Conservation (phyloP, 441 rosid species). For the Euphorbia schlechtendalii region DNA sequence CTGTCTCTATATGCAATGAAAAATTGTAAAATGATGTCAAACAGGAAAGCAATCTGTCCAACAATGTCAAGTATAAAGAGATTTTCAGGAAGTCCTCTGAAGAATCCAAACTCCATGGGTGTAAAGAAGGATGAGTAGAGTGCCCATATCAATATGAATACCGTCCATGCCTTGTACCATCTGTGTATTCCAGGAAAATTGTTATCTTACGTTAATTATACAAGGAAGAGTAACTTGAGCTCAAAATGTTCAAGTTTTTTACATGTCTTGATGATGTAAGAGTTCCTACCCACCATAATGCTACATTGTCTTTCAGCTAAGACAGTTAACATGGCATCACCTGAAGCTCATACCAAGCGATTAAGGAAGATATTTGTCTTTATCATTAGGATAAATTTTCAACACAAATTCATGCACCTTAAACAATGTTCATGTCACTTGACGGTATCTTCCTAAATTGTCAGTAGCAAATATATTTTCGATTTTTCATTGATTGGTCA, state of each 20-base stretch:
- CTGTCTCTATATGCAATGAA: slow-evolving; percentile 63
- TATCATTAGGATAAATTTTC: background rate
- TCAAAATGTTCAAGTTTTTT: background rate
- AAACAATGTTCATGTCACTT: background rate
- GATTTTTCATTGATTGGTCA: no score
- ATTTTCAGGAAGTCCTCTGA: slow-evolving; percentile 72
- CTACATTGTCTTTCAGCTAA: background rate
- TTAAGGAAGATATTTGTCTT: background rate
- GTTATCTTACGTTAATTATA: background rate
- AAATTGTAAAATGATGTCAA: slow-evolving; percentile 70
- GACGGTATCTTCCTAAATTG: background rate
- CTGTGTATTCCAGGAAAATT: no score
- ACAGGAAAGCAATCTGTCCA: slow-evolving; percentile 79
- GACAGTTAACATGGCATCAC: background rate
- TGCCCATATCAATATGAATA: slow-evolving; percentile 85
- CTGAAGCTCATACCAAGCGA: background rate
- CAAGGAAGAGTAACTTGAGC: background rate
- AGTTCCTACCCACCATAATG: slow-evolving; percentile 1
- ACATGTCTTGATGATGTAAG: background rate
- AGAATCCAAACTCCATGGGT: slow-evolving; percentile 95
- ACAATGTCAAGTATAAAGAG: slow-evolving; percentile 69
- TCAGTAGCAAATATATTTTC: no score
- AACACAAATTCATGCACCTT: background rate
- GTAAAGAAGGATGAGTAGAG: slow-evolving; percentile 91
- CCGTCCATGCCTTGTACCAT: slow-evolving; percentile 62